These are phyloP conservation scores for Malus asiatica DNA, from an alignment of 306 rosid species.

Conservation along the genomic window DNA sequence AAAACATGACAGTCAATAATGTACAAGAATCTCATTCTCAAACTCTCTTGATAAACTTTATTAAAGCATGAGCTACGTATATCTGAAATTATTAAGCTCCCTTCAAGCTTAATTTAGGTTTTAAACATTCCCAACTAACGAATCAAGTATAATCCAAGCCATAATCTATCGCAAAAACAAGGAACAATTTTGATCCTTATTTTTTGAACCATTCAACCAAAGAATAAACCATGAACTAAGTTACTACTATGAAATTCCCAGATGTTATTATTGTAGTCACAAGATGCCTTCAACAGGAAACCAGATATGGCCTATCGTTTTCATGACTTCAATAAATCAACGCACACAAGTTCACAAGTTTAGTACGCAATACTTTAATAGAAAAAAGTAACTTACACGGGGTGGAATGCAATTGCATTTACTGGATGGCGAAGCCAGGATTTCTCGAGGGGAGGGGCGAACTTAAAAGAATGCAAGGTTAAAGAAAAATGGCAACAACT, in stretches of 20 bases:
- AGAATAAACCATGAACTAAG: slow-evolving; percentile 3
- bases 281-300: neutral
- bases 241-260: neutral
- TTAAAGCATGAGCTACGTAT: neutral
- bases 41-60: neutral
- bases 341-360: neutral
- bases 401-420: slow-evolving; percentile 93
- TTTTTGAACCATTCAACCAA: slow-evolving; percentile 1
- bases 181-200: slow-evolving; percentile 4
- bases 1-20: neutral
- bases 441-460: no score
- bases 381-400: slow-evolving; percentile 47
- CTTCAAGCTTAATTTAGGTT: neutral
- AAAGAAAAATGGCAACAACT: no score
- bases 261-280: neutral
- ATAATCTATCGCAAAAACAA: neutral
- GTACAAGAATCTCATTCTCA: neutral
- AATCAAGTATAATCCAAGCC: neutral
- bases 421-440: slow-evolving; percentile 34
- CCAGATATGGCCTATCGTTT: neutral
- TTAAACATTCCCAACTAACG: neutral
- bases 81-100: neutral
- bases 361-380: neutral
- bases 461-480: no score
- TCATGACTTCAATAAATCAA: neutral